A percentile compares a stretch with the other conserved stretches of the same genome.
Evolutionary conservation across 2,329 filamentous ascomycete genomes (phyloP).

Genomic region (Colletotrichum sublineola): DNA sequence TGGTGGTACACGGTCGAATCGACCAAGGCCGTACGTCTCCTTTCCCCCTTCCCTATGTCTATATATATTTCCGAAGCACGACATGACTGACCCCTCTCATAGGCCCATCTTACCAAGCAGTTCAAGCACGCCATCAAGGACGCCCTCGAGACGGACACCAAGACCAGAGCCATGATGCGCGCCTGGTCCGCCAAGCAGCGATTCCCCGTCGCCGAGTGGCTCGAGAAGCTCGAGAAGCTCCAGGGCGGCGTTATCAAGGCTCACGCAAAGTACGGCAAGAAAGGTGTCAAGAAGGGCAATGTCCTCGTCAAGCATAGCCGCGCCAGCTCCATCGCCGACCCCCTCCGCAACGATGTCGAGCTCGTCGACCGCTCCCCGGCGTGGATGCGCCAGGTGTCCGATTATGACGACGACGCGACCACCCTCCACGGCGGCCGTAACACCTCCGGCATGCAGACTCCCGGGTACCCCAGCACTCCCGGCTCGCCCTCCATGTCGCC

Average conservation of each 20-base stretch:
- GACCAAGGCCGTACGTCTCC: conserved; percentile 60
- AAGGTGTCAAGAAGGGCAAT: conserved; percentile 39
- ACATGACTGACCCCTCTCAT: background rate
- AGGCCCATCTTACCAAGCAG: conserved; percentile 71
- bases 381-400: conserved; percentile 40
- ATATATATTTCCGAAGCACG: background rate
- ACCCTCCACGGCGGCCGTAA: conserved; percentile 39
- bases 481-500: conserved; percentile 37
- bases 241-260: conserved; percentile 72
- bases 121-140: conserved; percentile 74
- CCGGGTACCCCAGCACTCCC: conserved; percentile 34
- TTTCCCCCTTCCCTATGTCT: background rate
- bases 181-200: conserved; percentile 74
- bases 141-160: conserved; percentile 68
- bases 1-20: conserved; percentile 80
- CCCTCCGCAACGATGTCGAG: conserved; percentile 39
- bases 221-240: conserved; percentile 73
- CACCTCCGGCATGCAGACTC: conserved; percentile 37
- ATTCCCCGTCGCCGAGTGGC: conserved; percentile 77
- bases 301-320: conserved; percentile 39
- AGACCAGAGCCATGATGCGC: conserved; percentile 72
- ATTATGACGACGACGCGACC: conserved; percentile 40
- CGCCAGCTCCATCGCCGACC: conserved; percentile 23
- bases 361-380: conserved; percentile 40
- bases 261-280: conserved; percentile 46